These are phyloP conservation scores for Globisporangium splendens DNA, from an alignment of 352 stramenopile genomes.

Conservation along the genomic window DNA sequence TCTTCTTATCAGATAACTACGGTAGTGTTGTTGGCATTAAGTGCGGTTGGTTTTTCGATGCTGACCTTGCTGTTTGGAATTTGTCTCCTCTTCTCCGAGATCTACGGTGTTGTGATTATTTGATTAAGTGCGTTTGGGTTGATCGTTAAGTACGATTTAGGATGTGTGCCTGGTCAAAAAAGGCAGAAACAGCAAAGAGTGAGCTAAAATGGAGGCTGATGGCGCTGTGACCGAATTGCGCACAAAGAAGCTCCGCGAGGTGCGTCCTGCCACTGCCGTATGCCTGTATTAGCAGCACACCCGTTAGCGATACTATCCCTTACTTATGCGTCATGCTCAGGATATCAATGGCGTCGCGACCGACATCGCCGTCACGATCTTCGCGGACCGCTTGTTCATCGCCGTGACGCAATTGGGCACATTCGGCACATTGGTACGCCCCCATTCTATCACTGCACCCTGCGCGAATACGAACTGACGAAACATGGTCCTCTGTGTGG, in stretches of 20 bases:
- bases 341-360: conserved; percentile 72
- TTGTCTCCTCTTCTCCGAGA: too few species aligned
- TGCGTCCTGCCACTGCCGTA: conserved; percentile 5
- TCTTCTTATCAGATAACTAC: too few species aligned
- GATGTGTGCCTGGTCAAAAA: background rate
- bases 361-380: conserved; percentile 73
- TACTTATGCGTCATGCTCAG: conserved; percentile 25
- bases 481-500: background rate
- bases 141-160: background rate
- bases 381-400: conserved; percentile 81
- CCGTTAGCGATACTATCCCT: background rate
- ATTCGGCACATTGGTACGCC: conserved; percentile 68
- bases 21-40: too few species aligned
- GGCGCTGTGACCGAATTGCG: conserved; percentile 22
- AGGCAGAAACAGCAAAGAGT: background rate
- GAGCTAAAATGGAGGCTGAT: conserved; percentile 12
- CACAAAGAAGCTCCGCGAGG: conserved; percentile 40
- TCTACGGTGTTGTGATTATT: too few species aligned
- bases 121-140: too few species aligned
- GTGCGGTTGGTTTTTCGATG: too few species aligned
- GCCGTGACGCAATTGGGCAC: conserved; percentile 75
- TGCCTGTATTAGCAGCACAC: too few species aligned
- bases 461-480: background rate
- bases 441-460: too few species aligned
- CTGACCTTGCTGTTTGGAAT: too few species aligned